Percentiles rank a stretch among this genome's conserved stretches.
phyloP scores from a whole-genome alignment of 2,329 filamentous ascomycete genomes.

The Tricladium varicosporioides region DNA sequence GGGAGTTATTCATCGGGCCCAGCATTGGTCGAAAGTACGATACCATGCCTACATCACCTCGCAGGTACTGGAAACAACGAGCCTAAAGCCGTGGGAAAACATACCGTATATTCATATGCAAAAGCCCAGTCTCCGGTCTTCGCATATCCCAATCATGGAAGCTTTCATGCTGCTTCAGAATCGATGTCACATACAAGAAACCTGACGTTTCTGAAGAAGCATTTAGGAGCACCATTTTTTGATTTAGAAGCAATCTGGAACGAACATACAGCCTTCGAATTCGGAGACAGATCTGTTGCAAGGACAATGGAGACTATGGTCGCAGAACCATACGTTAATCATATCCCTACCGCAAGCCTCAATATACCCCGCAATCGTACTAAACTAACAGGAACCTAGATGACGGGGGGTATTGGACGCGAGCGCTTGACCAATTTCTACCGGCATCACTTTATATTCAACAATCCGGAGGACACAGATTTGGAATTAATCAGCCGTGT shows the following conservation, averaged over 20 bases:
- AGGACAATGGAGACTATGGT: constrained; percentile 83
- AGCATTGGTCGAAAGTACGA: neutral
- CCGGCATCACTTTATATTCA: constrained; percentile 75
- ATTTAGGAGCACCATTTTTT: constrained; percentile 63
- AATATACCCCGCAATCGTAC: too few species aligned
- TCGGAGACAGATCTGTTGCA: constrained; percentile 64
- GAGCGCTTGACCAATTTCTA: constrained; percentile 64
- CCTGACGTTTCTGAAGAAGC: constrained; percentile 62
- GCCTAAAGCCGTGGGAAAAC: neutral
- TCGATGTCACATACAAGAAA: constrained; percentile 59
- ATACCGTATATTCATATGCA: constrained; percentile 5
- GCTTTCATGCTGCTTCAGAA: constrained; percentile 41
- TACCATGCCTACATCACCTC: constrained; percentile 7
- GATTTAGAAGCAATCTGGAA: constrained; percentile 78
- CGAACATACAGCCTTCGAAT: constrained; percentile 72
- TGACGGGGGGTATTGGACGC: constrained; percentile 65
- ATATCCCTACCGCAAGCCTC: constrained; percentile 62
- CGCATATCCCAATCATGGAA: constrained; percentile 7
- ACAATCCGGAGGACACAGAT: constrained; percentile 64
- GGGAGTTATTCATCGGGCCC: neutral
- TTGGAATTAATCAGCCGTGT: constrained; percentile 71
- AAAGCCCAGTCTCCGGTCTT: constrained; percentile 12
- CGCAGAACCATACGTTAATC: constrained; percentile 75
- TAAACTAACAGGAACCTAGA: constrained; percentile 1
- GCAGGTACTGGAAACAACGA: neutral